Percentiles rank a stretch among this genome's conserved stretches.
Evolutionary conservation across 1,284 basidiomycete genomes (phyloP).

Genomic region (Puccinia triticina): DNA sequence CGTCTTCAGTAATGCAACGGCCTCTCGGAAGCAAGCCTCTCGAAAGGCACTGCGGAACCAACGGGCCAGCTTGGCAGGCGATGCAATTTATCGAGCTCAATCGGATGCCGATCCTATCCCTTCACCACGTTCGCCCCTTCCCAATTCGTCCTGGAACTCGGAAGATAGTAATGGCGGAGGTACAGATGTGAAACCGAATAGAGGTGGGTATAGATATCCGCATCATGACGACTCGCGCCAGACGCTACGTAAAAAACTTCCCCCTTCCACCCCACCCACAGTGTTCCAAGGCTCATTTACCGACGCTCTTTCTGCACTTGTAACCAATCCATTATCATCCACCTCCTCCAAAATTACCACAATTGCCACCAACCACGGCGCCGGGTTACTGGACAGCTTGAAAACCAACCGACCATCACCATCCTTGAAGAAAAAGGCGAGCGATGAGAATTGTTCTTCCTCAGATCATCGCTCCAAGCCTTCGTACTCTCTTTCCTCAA

Average conservation of each 20-base stretch:
- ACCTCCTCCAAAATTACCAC: constrained; percentile 2
- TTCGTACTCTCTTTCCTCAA: constrained; percentile 9
- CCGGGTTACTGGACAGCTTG: constrained; percentile 21
- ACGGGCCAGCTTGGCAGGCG: constrained; percentile 27
- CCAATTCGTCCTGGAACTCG: constrained; percentile 27
- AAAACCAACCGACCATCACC: constrained; percentile 9
- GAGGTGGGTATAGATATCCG: constrained; percentile 28
- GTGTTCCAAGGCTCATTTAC: constrained; percentile 51
- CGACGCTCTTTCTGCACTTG: constrained; percentile 52
- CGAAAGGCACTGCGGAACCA: constrained; percentile 55
- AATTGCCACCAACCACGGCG: not conserved
- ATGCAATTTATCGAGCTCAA: constrained; percentile 35
- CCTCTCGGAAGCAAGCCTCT: constrained; percentile 61
- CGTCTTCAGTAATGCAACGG: constrained; percentile 62
- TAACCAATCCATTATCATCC: constrained; percentile 35
- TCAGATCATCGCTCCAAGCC: constrained; percentile 11
- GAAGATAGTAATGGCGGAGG: constrained; percentile 13
- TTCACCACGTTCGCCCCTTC: constrained; percentile 25
- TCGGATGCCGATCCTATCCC: constrained; percentile 21
- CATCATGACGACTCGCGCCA: constrained; percentile 16
- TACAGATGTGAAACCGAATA: constrained; percentile 2
- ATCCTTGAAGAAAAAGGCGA: constrained; percentile 39
- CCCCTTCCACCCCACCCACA: constrained; percentile 35
- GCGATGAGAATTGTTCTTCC: constrained; percentile 22
- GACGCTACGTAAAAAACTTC: constrained; percentile 19